A percentile compares a stretch with the other conserved stretches of the same genome.
phyloP scores from a whole-genome alignment of 306 rosid species.

The Nissolia schottii region DNA sequence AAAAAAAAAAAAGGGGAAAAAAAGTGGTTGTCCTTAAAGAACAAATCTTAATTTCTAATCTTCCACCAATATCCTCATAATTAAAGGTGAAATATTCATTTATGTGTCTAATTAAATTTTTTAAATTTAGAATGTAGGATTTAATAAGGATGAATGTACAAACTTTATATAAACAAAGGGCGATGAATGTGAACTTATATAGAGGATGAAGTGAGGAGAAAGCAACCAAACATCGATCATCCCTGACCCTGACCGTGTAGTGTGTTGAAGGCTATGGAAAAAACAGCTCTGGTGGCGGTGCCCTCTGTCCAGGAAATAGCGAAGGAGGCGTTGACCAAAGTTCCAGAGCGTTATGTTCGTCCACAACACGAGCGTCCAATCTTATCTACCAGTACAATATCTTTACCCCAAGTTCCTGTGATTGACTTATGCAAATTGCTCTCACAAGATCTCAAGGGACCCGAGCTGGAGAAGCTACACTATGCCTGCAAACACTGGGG shows the following conservation, averaged over 20 bases:
- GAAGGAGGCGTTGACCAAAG: neutral
- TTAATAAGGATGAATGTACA: too few relatives aligned
- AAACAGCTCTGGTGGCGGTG: neutral
- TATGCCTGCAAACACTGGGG: slow-evolving; percentile 47
- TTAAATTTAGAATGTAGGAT: too few relatives aligned
- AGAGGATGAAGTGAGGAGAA: too few relatives aligned
- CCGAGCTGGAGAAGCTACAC: slow-evolving; percentile 33
- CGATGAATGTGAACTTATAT: too few relatives aligned
- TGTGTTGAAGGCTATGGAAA: neutral
- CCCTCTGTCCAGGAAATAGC: slow-evolving; percentile 15
- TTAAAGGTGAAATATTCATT: too few relatives aligned
- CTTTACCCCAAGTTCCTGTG: slow-evolving; percentile 29
- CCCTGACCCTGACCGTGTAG: neutral
- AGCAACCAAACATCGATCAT: neutral
- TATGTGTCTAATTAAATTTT: too few relatives aligned
- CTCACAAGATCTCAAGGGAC: neutral
- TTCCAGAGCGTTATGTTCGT: slow-evolving; percentile 22
- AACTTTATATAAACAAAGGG: too few relatives aligned
- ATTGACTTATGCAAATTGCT: slow-evolving; percentile 34
- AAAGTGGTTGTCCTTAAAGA: too few relatives aligned
- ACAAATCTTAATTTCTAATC: too few relatives aligned
- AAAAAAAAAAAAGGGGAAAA: too few relatives aligned
- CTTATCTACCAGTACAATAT: neutral
- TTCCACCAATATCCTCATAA: too few relatives aligned
- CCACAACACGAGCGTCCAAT: slow-evolving; percentile 25